These are phyloP conservation scores for Bromus sterilis DNA, from an alignment of 176 grass and related monocot genomes.

Conservation along the genomic window DNA sequence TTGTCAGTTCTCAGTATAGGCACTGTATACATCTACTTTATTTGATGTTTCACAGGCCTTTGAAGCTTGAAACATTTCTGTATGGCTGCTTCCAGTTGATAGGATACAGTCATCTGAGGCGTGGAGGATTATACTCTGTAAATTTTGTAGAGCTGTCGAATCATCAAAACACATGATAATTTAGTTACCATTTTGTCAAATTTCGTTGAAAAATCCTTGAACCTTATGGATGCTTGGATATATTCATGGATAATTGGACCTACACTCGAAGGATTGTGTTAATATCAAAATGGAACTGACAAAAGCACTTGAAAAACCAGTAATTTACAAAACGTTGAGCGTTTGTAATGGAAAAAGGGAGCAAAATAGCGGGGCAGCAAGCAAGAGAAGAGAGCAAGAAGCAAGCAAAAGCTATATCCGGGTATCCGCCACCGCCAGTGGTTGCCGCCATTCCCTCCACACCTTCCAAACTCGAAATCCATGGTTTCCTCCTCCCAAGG, in stretches of 20 bases:
- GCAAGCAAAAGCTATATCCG: neutral
- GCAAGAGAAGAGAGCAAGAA: neutral
- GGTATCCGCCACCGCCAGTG: neutral
- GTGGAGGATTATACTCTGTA: neutral
- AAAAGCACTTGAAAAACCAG: neutral
- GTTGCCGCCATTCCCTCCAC: conserved; percentile 31
- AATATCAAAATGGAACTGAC: neutral
- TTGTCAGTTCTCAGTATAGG: neutral
- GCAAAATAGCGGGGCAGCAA: neutral
- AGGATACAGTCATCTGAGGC: neutral
- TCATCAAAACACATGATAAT: neutral
- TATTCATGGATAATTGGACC: no score
- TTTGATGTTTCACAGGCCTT: neutral
- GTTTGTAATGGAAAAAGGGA: neutral
- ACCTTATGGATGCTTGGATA: neutral
- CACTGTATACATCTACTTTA: neutral
- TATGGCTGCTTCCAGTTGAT: neutral
- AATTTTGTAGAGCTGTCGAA: neutral
- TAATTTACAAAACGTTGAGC: neutral
- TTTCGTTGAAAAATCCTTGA: neutral
- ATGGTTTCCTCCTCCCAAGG: neutral
- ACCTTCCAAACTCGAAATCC: neutral
- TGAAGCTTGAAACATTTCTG: neutral
- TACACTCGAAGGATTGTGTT: no score
- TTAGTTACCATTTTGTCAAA: neutral